Evolutionary conservation across 208 protist genomes (phyloP), one percentile per base, ranked within the genome.

Genomic region (Vickermania ingenoplastis): DNA sequence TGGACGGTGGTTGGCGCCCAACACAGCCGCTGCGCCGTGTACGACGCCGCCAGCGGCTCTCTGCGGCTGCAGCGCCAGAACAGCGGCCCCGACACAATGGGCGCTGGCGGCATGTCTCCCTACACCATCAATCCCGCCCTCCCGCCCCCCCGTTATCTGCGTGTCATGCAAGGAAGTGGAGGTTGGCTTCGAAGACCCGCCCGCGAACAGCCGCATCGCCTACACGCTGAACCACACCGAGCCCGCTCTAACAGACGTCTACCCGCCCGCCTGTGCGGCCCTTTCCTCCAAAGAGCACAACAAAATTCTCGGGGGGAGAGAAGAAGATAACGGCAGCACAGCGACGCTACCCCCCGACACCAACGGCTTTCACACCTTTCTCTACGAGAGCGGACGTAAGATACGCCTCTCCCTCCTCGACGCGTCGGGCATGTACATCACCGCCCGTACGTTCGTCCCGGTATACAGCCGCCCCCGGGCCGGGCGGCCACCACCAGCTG

Each of bases 201-300:
- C 86, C 5, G 78, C 71, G 27, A 75, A 81, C 31, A 65, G 70
- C 22, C 57, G 79, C 30, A 80, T 92, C 36, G 81, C 75, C 23
- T 92, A 92, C 78, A 92, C 86, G 2, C 59, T 92, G 14, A 85
- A 88, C 64, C 58, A 75, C 57, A 83, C 67, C 1, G 81, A 92
- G 67, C 86, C 86, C 1, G 71, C 66, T 28, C 51, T 83, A 26
- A 75, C 58, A 23, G 80, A 88, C 41, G 73, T 87, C 11, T 53
- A 63, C 62, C 68, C 79, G 22, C 73, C 77, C 1, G 78, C 75
- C 28, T 83, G 75, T 25, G 68, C 74, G 21, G 74, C 26, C 25
- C 58, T 74, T 51, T 48, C 52, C 57, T 29, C 26, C 3, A 31
- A 3, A 31, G 36, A 30, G 58, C 30, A 1, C 25, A 61, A 2